These are phyloP conservation scores for Kewa caespitosa DNA, from an alignment of 179 eudicot genomes.

Conservation along the genomic window DNA sequence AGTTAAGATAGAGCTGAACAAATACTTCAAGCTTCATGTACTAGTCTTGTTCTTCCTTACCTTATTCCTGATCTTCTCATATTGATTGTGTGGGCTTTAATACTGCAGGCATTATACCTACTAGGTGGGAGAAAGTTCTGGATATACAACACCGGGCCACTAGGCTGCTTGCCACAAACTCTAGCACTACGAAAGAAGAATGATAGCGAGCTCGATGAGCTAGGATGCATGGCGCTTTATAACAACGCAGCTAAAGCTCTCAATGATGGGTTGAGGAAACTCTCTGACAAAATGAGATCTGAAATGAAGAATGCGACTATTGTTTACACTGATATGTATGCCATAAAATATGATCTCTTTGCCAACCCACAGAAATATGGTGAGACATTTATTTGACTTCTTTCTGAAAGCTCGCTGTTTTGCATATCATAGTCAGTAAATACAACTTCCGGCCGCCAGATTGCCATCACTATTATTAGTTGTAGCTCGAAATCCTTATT, in stretches of 20 bases:
- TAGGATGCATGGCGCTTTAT: constrained; percentile 63
- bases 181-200: constrained; percentile 36
- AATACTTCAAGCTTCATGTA: too few species aligned
- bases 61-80: too few species aligned
- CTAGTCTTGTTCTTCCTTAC: too few species aligned
- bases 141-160: constrained; percentile 85
- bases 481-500: too few species aligned
- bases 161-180: constrained; percentile 75
- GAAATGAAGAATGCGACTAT: constrained; percentile 25
- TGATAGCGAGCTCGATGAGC: constrained; percentile 50
- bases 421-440: too few species aligned
- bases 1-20: too few species aligned
- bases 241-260: constrained; percentile 70
- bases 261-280: constrained; percentile 34
- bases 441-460: too few species aligned
- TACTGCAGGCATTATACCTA: constrained; percentile 50
- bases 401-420: too few species aligned
- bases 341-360: constrained; percentile 72
- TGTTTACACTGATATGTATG: constrained; percentile 49
- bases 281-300: constrained; percentile 25
- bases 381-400: constrained; percentile 9
- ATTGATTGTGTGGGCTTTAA: background rate
- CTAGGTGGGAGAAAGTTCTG: constrained; percentile 81
- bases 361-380: constrained; percentile 68
- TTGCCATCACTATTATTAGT: too few species aligned